These are phyloP conservation scores for Emergomyces pasteurianus DNA, from an alignment of 2,329 filamentous ascomycete genomes.

Conservation along the genomic window DNA sequence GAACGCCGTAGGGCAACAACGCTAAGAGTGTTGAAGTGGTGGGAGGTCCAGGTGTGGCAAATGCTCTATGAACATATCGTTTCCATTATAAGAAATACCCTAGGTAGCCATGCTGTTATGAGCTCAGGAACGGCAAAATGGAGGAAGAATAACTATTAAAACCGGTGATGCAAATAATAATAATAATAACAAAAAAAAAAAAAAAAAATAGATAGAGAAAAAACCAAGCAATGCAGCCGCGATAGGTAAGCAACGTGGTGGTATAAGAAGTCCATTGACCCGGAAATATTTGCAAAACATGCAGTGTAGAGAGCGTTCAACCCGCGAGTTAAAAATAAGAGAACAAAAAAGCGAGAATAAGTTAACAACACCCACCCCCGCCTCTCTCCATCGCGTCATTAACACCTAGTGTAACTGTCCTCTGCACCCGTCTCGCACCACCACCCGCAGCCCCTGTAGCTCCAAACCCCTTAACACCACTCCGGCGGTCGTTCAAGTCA, in stretches of 20 bases:
- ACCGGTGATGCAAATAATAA: not conserved
- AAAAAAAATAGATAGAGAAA: no score
- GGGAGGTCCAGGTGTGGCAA: no score
- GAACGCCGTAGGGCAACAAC: no score
- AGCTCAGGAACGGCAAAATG: not conserved
- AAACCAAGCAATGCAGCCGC: no score
- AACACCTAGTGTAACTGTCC: constrained; percentile 34
- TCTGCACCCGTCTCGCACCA: constrained; percentile 19
- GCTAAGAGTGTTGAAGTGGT: no score
- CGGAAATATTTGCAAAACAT: not conserved
- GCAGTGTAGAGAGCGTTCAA: not conserved
- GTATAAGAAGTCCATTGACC: not conserved
- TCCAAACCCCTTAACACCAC: constrained; percentile 65
- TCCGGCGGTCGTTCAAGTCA: constrained; percentile 83
- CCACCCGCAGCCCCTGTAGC: constrained; percentile 26
- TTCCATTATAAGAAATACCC: not conserved
- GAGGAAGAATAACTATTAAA: not conserved
- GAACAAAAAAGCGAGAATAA: not conserved
- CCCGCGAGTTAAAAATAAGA: not conserved
- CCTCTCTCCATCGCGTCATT: constrained; percentile 36
- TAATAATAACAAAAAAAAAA: no score
- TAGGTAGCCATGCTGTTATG: not conserved
- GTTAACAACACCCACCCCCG: constrained; percentile 27
- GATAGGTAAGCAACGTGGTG: not conserved
- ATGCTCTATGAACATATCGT: no score